Base-by-base conservation (phyloP, 2,329 filamentous ascomycete genomes). In the Stachybotrys chartarum region DNA sequence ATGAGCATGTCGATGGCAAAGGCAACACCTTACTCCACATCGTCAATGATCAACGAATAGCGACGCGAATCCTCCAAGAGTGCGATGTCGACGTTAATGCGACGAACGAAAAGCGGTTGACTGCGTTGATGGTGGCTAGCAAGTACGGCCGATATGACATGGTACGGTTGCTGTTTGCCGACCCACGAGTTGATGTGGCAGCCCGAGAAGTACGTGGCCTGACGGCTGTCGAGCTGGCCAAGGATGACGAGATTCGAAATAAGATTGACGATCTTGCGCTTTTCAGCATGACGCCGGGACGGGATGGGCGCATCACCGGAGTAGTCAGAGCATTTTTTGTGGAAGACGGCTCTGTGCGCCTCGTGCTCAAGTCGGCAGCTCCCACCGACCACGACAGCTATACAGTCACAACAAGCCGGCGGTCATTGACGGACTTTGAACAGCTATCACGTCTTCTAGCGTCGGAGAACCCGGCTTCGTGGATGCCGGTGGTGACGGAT, bases 41-140 rank as follows among this genome's bases (percentile, higher is more conserved):
- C 63, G 87, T 97, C 63, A 95, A 93, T 62, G 91, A 97, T 65
- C 81, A 89, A 8, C 81, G 85, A 55, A 79, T 97, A 51, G 89
- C 90, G 2, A 68, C 85, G 54, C 82, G 83, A 57, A 87, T 97
- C 46, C 76, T 99, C 42, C 82, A 88, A 55, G 82, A 87, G 57
- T 96, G 92, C 71, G 94, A 99, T 62, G 88, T 91, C n/a, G 91
- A 99, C 66, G 90, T 93, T 55, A 99, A 99, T 71, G 92, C 93
- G 8, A 88, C 87, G 8, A 99, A 99, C 66, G 92, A 97, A 63
- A 96, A 91, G 73, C 87, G 84, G 51, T 97, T 99, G 67, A 99
- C 95, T 0, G 87, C 94, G 1, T 78, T 99, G 55, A 99, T 99
- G 94, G 88, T 99, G 59, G 93, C 93, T 7, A 97, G 93, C 80